Percentiles rank a stretch among this genome's conserved stretches.
Evolutionary conservation across 2,329 filamentous ascomycete species (phyloP).

Genomic region (Curvularia verruculosa): DNA sequence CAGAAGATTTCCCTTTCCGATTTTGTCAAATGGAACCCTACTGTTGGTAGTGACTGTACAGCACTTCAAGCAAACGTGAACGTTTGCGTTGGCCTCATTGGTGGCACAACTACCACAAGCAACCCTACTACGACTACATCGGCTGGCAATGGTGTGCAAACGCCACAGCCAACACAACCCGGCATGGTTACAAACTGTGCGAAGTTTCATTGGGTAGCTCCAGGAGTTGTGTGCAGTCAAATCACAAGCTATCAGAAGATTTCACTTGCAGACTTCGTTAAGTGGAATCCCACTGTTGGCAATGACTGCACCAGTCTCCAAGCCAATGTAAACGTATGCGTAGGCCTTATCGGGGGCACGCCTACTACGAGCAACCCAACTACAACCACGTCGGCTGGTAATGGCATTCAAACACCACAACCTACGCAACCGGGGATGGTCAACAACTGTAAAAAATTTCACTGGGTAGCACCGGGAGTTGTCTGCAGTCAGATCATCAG

Average conservation of each 20-base stretch:
- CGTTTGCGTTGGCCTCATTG: neutral
- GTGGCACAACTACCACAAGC: neutral
- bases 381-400: too few relatives aligned
- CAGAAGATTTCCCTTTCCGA: slow-evolving; percentile 4
- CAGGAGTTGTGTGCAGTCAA: neutral
- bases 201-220: slow-evolving; percentile 9
- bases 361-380: too few relatives aligned
- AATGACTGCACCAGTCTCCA: too few relatives aligned
- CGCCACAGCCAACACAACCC: slow-evolving; percentile 10
- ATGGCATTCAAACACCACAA: too few relatives aligned
- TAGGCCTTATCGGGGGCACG: too few relatives aligned
- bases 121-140: neutral
- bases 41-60: slow-evolving; percentile 4
- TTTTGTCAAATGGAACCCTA: slow-evolving; percentile 14
- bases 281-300: too few relatives aligned
- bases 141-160: slow-evolving; percentile 12
- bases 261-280: slow-evolving; percentile 1
- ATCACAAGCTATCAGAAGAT: slow-evolving; percentile 8
- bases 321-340: too few relatives aligned
- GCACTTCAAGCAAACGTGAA: neutral
- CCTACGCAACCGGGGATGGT: neutral
- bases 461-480: neutral
- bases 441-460: neutral
- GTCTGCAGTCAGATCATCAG: neutral
- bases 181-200: slow-evolving; percentile 20